Conservation (phyloP, 148 eudicot genomes). For the Vaccinium myrtillus region DNA sequence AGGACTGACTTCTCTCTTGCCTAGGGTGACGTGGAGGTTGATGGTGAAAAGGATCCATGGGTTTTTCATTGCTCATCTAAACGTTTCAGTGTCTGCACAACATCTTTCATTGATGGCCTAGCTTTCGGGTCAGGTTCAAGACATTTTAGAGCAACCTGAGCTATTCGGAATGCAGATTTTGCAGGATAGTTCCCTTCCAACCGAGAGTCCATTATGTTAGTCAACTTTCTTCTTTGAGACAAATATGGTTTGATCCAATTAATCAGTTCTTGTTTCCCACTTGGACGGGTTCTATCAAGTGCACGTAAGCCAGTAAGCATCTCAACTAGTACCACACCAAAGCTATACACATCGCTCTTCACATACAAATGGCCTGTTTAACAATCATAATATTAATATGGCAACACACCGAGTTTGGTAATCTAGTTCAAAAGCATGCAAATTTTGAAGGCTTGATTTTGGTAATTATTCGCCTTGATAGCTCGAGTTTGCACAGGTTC, state of each 20-base stretch:
- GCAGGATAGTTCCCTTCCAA: constrained; percentile 70
- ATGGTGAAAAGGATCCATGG: neutral
- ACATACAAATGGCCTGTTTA: constrained; percentile 58
- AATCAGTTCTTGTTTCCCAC: constrained; percentile 12
- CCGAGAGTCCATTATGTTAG: constrained; percentile 63
- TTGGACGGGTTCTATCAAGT: constrained; percentile 21
- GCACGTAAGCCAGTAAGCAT: constrained; percentile 34
- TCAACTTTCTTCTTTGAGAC: constrained; percentile 53
- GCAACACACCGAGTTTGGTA: neutral
- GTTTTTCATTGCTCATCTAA: constrained; percentile 40
- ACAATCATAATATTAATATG: neutral
- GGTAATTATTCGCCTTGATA: neutral
- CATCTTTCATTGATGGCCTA: constrained; percentile 84
- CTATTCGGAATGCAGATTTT: constrained; percentile 55
- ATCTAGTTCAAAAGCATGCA: no score
- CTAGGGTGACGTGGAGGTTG: neutral
- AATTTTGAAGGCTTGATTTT: constrained; percentile 10
- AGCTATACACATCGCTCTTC: no score
- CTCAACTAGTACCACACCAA: constrained; percentile 50
- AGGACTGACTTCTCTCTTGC: constrained; percentile 28
- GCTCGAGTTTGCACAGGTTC: neutral
- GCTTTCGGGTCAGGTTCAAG: constrained; percentile 49
- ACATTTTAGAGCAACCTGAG: constrained; percentile 69
- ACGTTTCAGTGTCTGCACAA: constrained; percentile 47
- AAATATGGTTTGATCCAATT: constrained; percentile 27